Evolutionary conservation across 805 yeast species (phyloP), one percentile per base, ranked within the genome.

Genomic region (Saturnispora hagleri): DNA sequence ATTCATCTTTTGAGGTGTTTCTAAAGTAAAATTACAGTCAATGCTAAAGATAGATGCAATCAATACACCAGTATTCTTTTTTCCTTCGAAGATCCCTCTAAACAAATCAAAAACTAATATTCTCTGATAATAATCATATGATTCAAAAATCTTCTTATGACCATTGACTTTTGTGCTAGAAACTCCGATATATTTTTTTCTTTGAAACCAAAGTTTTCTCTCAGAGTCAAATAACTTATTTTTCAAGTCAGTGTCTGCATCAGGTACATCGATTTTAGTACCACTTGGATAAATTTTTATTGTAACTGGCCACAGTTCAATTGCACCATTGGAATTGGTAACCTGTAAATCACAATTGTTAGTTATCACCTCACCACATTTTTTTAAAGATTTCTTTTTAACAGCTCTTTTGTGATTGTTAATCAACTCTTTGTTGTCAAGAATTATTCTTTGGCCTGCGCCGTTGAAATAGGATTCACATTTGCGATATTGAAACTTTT

Each of bases 271-370:
- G 24, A 20, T 12, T 42, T 40, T 44, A 15, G 50, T 53, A 15
- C 58, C 58, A 35, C 51, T 48, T 8, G 58, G 58, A 27, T 55
- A 55, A 28, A 55, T 35, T 4, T 50, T 53, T 4, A 55, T 51
- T 2, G 51, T 43, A 31, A 55, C 34, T 22, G 51, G 35, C 48
- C 50, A 34, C 2, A 34, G 24, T 34, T 58, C 53, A 43, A 45
- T 27, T n/a, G 20, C 24, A 34, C 35, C 51, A 13, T 35, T 46
- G 2, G 43, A 24, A 17, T 35, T 47, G 9, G 24, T 26, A 6
- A 46, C 40, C 6, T 43, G 22, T 33, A 48, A 28, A 36, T 28
- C 38, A 33, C 45, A 17, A 35, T 27, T 26, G 20, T 35, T 53
- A 20, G 47, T 22, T 31, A 53, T 53, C 35, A 43, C 45, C 18